Conservation (phyloP, 2,329 filamentous ascomycete species). For the Bimuria novae-zelandiae region DNA sequence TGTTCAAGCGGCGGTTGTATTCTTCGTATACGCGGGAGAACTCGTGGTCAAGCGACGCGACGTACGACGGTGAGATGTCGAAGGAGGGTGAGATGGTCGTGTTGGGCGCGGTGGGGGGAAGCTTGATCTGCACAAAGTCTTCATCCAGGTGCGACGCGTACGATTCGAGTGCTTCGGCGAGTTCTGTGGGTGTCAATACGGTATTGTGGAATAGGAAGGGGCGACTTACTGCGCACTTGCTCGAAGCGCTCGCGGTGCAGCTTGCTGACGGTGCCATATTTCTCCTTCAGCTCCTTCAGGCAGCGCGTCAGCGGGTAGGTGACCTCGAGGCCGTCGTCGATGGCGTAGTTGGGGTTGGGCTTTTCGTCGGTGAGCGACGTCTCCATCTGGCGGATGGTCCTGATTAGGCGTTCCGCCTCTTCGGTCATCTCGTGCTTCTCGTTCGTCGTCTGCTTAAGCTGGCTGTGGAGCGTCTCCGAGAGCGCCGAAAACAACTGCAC, state of each 20-base stretch:
- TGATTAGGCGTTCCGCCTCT: constrained; percentile 84
- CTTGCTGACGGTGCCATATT: constrained; percentile 77
- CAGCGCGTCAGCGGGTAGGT: constrained; percentile 84
- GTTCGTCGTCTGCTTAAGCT: constrained; percentile 79
- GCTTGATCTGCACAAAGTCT: constrained; percentile 80
- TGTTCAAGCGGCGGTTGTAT: constrained; percentile 80
- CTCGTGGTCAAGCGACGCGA: constrained; percentile 83
- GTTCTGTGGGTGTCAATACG: constrained; percentile 61
- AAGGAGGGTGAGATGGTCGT: constrained; percentile 80
- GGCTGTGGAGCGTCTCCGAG: constrained; percentile 88
- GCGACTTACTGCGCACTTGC: constrained; percentile 82
- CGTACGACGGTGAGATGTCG: constrained; percentile 89
- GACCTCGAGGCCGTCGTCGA: constrained; percentile 72
- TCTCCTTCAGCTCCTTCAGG: constrained; percentile 80
- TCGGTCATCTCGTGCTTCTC: constrained; percentile 93
- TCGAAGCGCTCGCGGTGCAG: constrained; percentile 91
- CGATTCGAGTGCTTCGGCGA: constrained; percentile 89
- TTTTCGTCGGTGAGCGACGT: constrained; percentile 79
- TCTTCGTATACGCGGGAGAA: constrained; percentile 97
- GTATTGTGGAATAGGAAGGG: background rate
- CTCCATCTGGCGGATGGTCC: constrained; percentile 91
- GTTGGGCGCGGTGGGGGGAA: constrained; percentile 81
- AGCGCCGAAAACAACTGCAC: constrained; percentile 84
- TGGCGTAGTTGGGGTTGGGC: constrained; percentile 66
- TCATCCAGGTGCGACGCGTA: constrained; percentile 95